Base-by-base conservation (phyloP, 768 basidiomycete species). In the Sporobolomyces phaffii region DNA sequence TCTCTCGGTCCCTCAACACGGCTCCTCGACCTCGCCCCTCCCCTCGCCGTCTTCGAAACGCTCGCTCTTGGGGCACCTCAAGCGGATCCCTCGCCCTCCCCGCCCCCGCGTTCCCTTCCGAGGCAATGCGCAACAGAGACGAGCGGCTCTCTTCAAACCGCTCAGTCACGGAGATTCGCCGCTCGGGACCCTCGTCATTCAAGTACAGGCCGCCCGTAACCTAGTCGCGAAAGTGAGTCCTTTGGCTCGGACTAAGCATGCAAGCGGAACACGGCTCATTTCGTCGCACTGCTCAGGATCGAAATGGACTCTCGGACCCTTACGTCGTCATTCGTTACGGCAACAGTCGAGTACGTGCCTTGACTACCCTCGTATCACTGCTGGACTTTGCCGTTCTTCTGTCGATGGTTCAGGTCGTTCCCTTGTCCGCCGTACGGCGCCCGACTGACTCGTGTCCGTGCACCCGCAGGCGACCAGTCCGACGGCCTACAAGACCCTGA, bases 291-390 rank as follows among this genome's bases (percentile, higher is more conserved):
- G 38, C 20, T 5, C 50, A 58, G 57, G 75, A 75, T 65, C 57
- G 64, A 14, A 75, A 75, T 36, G 75, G 75, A n/a, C 50, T 67
- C 28, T 70, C 68, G 41, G 75, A 75, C 36, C 72, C 72, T 38
- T 73, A 72, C 58, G 26, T 66, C 29, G 66, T 69, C n/a, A 40
- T 69, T 7, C 54, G 66, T 31, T 72, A 60, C 48, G 67, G 54
- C 17, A 17, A 28, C 3, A 18, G 40, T 14, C 49, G 62, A 31
- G 70, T 69, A 9, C 41, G 68, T 59, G 28, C 1, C 31, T 31
- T n/a, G 22, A 34, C 2, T 26, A 28, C 45, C 33, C 22, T 20
- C 17, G 36, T 15, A 41, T 33, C 17, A 36, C 13, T 4, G 11
- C 14, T 26, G 3, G n/a, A n/a, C n/a, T n/a, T n/a, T n/a, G n/a